Conservation (phyloP, 108 stramenopile species). For the Discostella stelligeroides region DNA sequence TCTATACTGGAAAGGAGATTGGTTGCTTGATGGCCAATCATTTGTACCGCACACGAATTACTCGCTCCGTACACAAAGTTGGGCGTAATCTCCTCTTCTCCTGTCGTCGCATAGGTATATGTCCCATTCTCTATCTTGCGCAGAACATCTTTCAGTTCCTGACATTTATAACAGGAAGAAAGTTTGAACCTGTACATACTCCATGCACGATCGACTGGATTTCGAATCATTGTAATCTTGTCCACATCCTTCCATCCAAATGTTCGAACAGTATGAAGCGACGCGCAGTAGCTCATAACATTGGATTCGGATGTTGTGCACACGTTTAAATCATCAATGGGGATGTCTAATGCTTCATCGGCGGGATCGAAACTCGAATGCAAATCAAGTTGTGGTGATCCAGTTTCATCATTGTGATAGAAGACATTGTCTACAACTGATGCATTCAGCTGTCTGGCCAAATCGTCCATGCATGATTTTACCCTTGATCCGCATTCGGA, state of each 20-base stretch:
- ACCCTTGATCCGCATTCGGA: constrained; percentile 42
- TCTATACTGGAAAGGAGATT: constrained; percentile 62
- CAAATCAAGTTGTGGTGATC: constrained; percentile 19
- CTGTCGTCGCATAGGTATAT: constrained; percentile 6
- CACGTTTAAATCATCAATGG: constrained; percentile 38
- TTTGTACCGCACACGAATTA: constrained; percentile 58
- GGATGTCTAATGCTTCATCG: constrained; percentile 25
- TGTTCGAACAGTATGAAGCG: constrained; percentile 55
- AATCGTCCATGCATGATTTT: constrained; percentile 24
- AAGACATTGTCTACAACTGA: constrained; percentile 41
- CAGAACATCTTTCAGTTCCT: constrained; percentile 63
- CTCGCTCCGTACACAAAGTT: constrained; percentile 38
- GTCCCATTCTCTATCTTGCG: constrained; percentile 55
- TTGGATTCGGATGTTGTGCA: constrained; percentile 44
- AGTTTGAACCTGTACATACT: constrained; percentile 79
- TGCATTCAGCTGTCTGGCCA: constrained; percentile 38
- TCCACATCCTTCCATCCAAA: constrained; percentile 68
- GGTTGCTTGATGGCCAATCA: constrained; percentile 69
- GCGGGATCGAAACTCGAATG: constrained; percentile 40
- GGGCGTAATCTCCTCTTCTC: not conserved
- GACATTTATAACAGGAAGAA: constrained; percentile 66
- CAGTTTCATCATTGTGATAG: constrained; percentile 39
- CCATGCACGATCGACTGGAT: constrained; percentile 86
- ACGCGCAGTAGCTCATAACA: constrained; percentile 74
- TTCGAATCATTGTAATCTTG: constrained; percentile 70